These are phyloP conservation scores for Lycium barbarum DNA, from an alignment of 257 asterid species.

Conservation along the genomic window DNA sequence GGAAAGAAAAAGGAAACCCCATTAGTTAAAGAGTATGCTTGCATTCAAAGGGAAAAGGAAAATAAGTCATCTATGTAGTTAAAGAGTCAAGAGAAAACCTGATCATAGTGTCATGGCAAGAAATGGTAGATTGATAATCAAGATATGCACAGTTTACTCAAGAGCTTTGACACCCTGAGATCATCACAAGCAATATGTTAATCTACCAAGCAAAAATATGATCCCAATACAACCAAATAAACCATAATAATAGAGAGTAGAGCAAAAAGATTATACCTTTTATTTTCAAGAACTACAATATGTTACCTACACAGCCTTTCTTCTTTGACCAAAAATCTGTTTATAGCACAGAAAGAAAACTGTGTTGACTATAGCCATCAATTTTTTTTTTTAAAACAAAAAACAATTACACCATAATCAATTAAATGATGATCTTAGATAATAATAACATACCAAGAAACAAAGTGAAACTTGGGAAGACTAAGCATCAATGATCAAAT, in stretches of 20 bases:
- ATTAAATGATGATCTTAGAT: not conserved
- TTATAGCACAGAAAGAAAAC: not conserved
- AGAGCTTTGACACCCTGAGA: not conserved
- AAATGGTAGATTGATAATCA: not conserved
- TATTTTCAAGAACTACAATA: not conserved
- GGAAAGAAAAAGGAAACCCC: not conserved
- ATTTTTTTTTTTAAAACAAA: too few species aligned
- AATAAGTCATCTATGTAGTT: constrained; percentile 1
- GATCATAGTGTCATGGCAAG: not conserved
- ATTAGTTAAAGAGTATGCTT: not conserved
- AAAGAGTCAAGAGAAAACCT: constrained; percentile 17
- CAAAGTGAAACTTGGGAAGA: not conserved
- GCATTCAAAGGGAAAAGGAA: not conserved
- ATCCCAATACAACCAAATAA: not conserved
- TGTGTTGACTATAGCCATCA: not conserved
- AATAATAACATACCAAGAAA: not conserved
- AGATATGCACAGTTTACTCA: not conserved
- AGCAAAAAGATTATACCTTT: not conserved
- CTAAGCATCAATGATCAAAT: not conserved
- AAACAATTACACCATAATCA: not conserved
- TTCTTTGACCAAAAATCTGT: not conserved
- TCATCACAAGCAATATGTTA: not conserved
- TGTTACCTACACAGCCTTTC: not conserved
- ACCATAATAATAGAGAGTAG: not conserved
- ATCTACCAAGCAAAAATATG: not conserved